Evolutionary conservation across 164 flowering plant species (phyloP).

Genomic region (Pachysandra terminalis): DNA sequence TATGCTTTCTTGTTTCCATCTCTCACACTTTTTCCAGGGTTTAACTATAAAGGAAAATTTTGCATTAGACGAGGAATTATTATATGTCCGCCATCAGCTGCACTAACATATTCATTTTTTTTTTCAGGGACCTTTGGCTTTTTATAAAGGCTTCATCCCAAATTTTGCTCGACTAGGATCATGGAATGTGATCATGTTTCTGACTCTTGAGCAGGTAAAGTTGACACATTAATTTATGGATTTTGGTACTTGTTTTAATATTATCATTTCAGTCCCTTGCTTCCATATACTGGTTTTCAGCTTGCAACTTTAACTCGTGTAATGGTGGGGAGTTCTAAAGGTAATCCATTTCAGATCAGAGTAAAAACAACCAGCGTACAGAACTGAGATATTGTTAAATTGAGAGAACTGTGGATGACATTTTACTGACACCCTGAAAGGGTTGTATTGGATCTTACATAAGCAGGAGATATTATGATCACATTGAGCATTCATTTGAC

Average conservation of each 20-base stretch:
- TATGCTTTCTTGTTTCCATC: background rate
- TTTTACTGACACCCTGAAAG: no score
- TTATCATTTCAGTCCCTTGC: background rate
- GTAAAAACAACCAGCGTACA: no score
- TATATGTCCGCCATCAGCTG: background rate
- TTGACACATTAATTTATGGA: background rate
- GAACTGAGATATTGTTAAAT: no score
- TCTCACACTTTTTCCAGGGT: background rate
- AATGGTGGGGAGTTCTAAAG: background rate
- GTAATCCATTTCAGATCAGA: background rate
- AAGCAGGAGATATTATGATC: no score
- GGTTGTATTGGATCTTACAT: no score
- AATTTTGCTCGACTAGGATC: constrained; percentile 86
- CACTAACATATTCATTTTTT: background rate
- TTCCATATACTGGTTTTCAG: no score
- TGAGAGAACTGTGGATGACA: no score
- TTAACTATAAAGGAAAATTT: no score
- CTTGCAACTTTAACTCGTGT: background rate
- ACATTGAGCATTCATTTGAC: no score
- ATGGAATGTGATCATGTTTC: constrained; percentile 89
- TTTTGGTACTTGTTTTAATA: background rate
- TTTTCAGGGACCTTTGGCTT: constrained; percentile 77
- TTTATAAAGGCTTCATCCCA: constrained; percentile 86
- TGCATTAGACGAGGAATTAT: no score
- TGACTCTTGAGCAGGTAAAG: constrained; percentile 83